Evolutionary conservation across 352 stramenopile genomes (phyloP).

Genomic region (Globisporangium acanthophoron): DNA sequence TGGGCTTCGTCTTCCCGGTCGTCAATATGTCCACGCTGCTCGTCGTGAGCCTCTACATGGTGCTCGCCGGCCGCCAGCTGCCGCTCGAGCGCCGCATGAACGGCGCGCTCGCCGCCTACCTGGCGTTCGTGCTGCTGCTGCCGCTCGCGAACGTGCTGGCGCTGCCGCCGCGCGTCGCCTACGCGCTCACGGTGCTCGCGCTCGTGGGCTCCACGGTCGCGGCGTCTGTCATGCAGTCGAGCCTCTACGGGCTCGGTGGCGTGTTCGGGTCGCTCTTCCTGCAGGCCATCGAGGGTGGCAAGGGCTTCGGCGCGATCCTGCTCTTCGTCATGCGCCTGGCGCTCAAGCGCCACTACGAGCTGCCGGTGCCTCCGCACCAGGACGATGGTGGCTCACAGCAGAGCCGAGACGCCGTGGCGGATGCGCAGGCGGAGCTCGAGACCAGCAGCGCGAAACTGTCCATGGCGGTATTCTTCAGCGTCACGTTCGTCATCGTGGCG

Average conservation of each 20-base stretch:
- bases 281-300: conserved; percentile 74
- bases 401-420: not conserved
- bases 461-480: conserved; percentile 62
- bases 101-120: conserved; percentile 42
- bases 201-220: conserved; percentile 61
- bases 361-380: not conserved
- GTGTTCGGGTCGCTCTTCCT: conserved; percentile 75
- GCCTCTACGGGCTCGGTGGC: conserved; percentile 67
- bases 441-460: conserved; percentile 25
- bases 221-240: conserved; percentile 66
- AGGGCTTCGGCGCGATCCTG: conserved; percentile 69
- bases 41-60: conserved; percentile 76
- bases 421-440: not conserved
- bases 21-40: conserved; percentile 83
- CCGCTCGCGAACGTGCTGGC: conserved; percentile 54
- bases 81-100: conserved; percentile 54
- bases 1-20: conserved; percentile 76
- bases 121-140: conserved; percentile 50
- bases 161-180: conserved; percentile 38
- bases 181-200: conserved; percentile 51
- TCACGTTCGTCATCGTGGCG: conserved; percentile 48
- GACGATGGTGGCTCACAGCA: conserved; percentile 8
- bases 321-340: conserved; percentile 55
- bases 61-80: conserved; percentile 60
- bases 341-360: conserved; percentile 51